A percentile compares a stretch with the other conserved stretches of the same genome.
These are phyloP conservation scores for Ulota crispa DNA, from an alignment of 225 moss, liverwort and hornwort genomes.

Conservation along the genomic window DNA sequence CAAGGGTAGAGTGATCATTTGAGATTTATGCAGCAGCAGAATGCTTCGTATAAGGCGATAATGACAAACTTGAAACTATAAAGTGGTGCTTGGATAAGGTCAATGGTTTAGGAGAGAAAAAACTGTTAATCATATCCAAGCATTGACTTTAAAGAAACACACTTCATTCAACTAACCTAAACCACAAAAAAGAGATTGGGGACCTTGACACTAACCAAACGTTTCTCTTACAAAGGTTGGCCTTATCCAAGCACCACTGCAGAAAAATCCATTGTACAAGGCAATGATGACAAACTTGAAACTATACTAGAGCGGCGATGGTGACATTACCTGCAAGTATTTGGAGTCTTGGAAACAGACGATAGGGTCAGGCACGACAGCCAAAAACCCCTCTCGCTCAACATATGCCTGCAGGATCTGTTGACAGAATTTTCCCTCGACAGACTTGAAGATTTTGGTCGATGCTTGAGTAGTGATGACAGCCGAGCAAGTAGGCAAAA, in stretches of 20 bases:
- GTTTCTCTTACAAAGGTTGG: no score
- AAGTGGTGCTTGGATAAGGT: background rate
- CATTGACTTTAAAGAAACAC: no score
- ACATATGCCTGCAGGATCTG: constrained; percentile 78
- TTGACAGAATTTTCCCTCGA: constrained; percentile 68
- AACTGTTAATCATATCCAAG: no score
- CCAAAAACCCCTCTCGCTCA: constrained; percentile 62
- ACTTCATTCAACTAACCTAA: no score
- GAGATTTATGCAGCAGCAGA: background rate
- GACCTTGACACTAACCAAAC: no score
- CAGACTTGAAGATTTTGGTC: constrained; percentile 85
- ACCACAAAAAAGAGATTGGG: no score
- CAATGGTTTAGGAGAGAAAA: no score
- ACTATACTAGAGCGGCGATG: background rate
- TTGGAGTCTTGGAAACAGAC: constrained; percentile 76
- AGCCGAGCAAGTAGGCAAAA: constrained; percentile 49
- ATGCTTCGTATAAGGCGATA: background rate
- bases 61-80: background rate
- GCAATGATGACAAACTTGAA: background rate
- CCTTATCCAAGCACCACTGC: no score
- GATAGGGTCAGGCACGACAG: constrained; percentile 78
- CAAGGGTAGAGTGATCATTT: background rate
- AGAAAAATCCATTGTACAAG: no score
- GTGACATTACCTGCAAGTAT: constrained; percentile 58
- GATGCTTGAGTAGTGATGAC: constrained; percentile 83